Evolutionary conservation across 768 basidiomycete species (phyloP).

Genomic region (Pleurotus ostreatus): DNA sequence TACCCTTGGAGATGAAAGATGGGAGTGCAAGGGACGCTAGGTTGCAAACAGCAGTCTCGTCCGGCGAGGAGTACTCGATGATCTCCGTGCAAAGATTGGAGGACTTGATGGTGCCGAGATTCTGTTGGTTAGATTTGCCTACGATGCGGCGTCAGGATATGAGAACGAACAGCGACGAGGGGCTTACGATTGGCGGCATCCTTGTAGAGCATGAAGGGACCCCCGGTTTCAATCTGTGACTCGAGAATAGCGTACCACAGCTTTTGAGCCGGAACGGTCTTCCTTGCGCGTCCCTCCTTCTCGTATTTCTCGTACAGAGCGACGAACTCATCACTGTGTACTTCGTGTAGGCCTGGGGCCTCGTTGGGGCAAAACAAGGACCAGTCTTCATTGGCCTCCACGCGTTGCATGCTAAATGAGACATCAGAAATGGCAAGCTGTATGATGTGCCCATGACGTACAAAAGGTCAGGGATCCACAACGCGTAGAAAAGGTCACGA

Average conservation of each 20-base stretch:
- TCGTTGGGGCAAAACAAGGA: conserved; percentile 98
- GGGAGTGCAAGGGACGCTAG: conserved; percentile 96
- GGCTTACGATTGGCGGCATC: conserved; percentile 85
- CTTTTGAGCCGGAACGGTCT: conserved; percentile 90
- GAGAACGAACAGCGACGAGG: not conserved
- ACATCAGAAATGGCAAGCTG: not conserved
- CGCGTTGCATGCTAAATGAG: conserved; percentile 83
- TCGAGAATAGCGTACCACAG: conserved; percentile 98
- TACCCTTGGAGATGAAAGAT: conserved; percentile 76
- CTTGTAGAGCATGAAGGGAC: conserved; percentile 99
- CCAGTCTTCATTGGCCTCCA: conserved; percentile 88
- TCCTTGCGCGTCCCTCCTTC: conserved; percentile 80
- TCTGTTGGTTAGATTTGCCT: conserved; percentile 98
- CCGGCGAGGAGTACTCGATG: conserved; percentile 95
- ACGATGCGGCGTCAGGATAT: not conserved
- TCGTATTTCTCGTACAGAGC: conserved; percentile 84
- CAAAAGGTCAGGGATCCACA: conserved; percentile 98
- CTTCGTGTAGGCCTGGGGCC: conserved; percentile 85
- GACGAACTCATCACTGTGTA: conserved; percentile 88
- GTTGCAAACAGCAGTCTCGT: conserved; percentile 98
- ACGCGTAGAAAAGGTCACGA: conserved; percentile 94
- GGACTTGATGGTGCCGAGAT: conserved; percentile 98
- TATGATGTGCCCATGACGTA: conserved; percentile 29
- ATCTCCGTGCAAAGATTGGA: conserved; percentile 99
- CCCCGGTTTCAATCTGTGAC: conserved; percentile 96